Conservation (phyloP, 148 eudicot species). For the Diospyros kaki region DNA sequence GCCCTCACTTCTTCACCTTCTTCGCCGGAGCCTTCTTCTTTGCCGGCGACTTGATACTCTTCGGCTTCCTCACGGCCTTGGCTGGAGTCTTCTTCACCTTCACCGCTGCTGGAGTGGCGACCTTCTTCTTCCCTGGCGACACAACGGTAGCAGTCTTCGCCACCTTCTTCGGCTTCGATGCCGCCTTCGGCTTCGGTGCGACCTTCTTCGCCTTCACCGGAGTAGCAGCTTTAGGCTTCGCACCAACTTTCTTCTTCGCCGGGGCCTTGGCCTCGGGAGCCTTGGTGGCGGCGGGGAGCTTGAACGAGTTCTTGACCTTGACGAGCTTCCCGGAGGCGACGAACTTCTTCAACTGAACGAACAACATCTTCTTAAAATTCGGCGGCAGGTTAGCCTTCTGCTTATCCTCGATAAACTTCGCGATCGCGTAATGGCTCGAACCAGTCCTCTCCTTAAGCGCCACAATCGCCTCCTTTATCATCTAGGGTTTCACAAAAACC, state of each 20-base stretch:
- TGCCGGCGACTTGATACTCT: slow-evolving; percentile 20
- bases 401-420: slow-evolving; percentile 71
- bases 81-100: slow-evolving; percentile 27
- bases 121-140: slow-evolving; percentile 24
- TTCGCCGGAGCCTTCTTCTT: slow-evolving; percentile 10
- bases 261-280: slow-evolving; percentile 21
- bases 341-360: slow-evolving; percentile 51
- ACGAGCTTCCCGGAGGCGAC: slow-evolving; percentile 59
- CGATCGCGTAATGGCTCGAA: slow-evolving; percentile 73
- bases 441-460: slow-evolving; percentile 79
- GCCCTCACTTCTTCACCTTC: slow-evolving; percentile 17
- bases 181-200: slow-evolving; percentile 10
- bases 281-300: slow-evolving; percentile 20
- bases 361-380: slow-evolving; percentile 56
- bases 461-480: slow-evolving; percentile 63
- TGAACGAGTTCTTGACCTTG: slow-evolving; percentile 69
- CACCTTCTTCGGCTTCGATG: slow-evolving; percentile 16
- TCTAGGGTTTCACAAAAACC: slow-evolving; percentile 26
- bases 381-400: slow-evolving; percentile 54
- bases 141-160: slow-evolving; percentile 22
- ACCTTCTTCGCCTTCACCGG: slow-evolving; percentile 28
- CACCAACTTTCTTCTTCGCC: slow-evolving; percentile 17
- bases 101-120: neutral
- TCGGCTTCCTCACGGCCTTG: slow-evolving; percentile 19
- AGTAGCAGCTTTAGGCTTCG: slow-evolving; percentile 14